Percentiles rank a stretch among this genome's conserved stretches.
phyloP scores from a whole-genome alignment of 2,329 filamentous ascomycete genomes.

The Calcarisporium arbuscula region DNA sequence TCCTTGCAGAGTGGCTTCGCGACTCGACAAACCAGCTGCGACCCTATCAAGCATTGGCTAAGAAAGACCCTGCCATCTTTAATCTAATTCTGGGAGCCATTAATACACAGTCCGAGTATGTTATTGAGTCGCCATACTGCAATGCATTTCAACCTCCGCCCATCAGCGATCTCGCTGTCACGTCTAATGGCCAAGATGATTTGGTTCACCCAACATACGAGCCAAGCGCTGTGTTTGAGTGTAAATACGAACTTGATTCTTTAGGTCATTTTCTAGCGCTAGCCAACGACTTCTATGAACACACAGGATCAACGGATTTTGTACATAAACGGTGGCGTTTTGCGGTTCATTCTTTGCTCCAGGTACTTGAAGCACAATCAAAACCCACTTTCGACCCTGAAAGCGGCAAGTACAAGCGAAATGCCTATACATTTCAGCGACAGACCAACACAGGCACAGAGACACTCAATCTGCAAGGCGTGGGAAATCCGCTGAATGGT shows the following conservation, averaged over 20 bases:
- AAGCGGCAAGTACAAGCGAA: constrained; percentile 58
- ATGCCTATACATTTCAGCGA: constrained; percentile 84
- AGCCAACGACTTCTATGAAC: constrained; percentile 77
- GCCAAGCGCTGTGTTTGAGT: constrained; percentile 82
- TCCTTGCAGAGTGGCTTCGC: constrained; percentile 86
- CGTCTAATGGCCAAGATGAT: constrained; percentile 76
- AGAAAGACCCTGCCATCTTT: constrained; percentile 71
- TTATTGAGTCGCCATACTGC: constrained; percentile 93
- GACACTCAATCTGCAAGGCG: constrained; percentile 72
- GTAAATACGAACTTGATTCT: constrained; percentile 98
- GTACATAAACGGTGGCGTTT: constrained; percentile 70
- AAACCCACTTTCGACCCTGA: constrained; percentile 69
- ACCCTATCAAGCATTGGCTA: constrained; percentile 81
- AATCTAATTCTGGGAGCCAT: constrained; percentile 85
- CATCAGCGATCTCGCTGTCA: constrained; percentile 65
- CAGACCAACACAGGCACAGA: constrained; percentile 78
- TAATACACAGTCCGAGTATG: constrained; percentile 91
- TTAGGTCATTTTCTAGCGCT: constrained; percentile 85
- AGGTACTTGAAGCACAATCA: constrained; percentile 72
- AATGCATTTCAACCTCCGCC: constrained; percentile 96
- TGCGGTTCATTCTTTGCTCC: constrained; percentile 68
- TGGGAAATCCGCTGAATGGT: constrained; percentile 84
- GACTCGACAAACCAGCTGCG: constrained; percentile 91
- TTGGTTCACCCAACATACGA: constrained; percentile 82
- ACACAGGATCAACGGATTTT: constrained; percentile 73